Conservation (phyloP, 1,284 basidiomycete species). For the Fomitopsis pinicola region DNA sequence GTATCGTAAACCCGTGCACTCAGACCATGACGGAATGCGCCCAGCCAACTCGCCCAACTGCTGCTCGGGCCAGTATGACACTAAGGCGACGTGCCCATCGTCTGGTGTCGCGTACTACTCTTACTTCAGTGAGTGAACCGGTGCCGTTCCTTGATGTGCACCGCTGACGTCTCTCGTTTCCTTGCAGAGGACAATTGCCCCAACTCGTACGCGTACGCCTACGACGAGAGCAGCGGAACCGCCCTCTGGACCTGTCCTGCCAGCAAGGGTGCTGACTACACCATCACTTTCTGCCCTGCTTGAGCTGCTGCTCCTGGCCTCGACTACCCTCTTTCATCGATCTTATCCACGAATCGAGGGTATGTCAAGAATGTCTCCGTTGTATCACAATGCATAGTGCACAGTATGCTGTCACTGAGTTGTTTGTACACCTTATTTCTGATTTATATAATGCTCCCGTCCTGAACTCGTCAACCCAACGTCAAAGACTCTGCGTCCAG, state of each 20-base stretch:
- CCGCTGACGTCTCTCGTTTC: neutral
- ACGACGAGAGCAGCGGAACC: conserved; percentile 42
- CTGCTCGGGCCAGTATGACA: conserved; percentile 41
- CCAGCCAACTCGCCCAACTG: conserved; percentile 36
- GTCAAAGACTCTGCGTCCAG: too few species aligned
- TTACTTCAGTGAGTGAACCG: conserved; percentile 39
- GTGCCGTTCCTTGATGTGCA: neutral
- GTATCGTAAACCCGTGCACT: neutral
- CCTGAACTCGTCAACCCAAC: too few species aligned
- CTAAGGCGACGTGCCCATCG: conserved; percentile 37
- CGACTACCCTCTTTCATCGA: too few species aligned
- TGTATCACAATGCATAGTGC: too few species aligned
- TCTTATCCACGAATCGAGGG: too few species aligned
- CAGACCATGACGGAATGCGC: neutral
- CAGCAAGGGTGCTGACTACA: conserved; percentile 36
- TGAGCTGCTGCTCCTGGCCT: neutral
- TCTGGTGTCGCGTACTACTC: conserved; percentile 38
- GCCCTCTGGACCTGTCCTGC: conserved; percentile 43
- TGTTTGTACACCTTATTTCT: neutral
- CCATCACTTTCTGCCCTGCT: conserved; percentile 44
- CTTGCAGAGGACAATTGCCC: conserved; percentile 39
- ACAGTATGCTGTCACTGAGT: neutral
- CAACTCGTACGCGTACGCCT: conserved; percentile 46
- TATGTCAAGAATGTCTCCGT: too few species aligned
- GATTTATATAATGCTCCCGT: too few species aligned